Evolutionary conservation across 129 eudicot species (phyloP).

Genomic region (carrot (Daucus carota)): DNA sequence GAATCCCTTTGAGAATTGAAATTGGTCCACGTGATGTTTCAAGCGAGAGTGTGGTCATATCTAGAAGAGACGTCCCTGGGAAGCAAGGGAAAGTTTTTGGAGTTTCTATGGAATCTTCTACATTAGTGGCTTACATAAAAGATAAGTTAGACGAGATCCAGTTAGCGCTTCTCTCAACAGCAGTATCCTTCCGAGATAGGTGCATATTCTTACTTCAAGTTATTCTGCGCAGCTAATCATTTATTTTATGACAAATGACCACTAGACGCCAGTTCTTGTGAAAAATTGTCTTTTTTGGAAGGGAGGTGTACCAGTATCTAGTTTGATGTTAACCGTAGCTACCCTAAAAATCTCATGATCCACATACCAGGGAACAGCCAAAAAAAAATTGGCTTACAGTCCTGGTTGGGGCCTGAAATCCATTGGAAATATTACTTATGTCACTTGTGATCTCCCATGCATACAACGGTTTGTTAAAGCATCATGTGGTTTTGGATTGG

Average conservation of each 20-base stretch:
- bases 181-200: slow-evolving; percentile 82
- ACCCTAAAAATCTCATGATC: too few species aligned
- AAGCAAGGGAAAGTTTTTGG: slow-evolving; percentile 94
- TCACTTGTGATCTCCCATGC: not conserved
- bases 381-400: not conserved
- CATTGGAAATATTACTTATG: not conserved
- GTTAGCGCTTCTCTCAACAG: slow-evolving; percentile 58
- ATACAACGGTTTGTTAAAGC: not conserved
- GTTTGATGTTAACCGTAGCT: too few species aligned
- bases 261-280: not conserved
- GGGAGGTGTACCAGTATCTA: not conserved
- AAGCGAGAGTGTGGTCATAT: slow-evolving; percentile 69
- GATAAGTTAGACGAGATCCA: slow-evolving; percentile 75
- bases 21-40: slow-evolving; percentile 54
- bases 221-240: not conserved
- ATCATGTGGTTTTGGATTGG: not conserved
- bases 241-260: not conserved
- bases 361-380: too few species aligned
- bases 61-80: slow-evolving; percentile 96
- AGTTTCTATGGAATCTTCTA: slow-evolving; percentile 76
- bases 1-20: slow-evolving; percentile 87
- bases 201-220: slow-evolving; percentile 13
- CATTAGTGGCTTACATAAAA: slow-evolving; percentile 50
- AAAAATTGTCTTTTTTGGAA: not conserved
- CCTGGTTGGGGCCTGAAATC: not conserved